phyloP scores from a whole-genome alignment of 2,329 filamentous ascomycete genomes.

The Hypoxylon sp. region DNA sequence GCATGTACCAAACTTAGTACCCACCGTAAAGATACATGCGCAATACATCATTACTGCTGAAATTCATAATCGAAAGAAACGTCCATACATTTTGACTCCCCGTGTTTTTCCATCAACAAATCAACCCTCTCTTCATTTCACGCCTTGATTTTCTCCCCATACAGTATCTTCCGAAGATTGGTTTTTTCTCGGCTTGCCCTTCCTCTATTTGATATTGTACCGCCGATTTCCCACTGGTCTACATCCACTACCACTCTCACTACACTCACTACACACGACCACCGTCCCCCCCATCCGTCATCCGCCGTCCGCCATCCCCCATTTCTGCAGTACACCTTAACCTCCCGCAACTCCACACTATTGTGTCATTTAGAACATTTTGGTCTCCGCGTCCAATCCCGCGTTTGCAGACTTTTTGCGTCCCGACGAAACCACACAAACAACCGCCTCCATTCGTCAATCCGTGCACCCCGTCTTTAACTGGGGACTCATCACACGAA shows the following conservation, averaged over 20 bases:
- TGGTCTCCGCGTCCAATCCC: constrained; percentile 48
- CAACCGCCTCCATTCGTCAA: constrained; percentile 41
- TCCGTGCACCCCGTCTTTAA: constrained; percentile 36
- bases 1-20: constrained; percentile 14
- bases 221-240: constrained; percentile 8
- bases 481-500: constrained; percentile 33
- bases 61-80: constrained; percentile 22
- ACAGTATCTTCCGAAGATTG: constrained; percentile 12
- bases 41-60: constrained; percentile 38
- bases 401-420: constrained; percentile 42
- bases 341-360: constrained; percentile 44
- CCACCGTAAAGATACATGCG: constrained; percentile 15
- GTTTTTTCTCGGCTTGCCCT: constrained; percentile 36
- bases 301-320: constrained; percentile 4
- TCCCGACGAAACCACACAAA: constrained; percentile 44
- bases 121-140: constrained; percentile 32
- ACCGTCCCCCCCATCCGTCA: not conserved
- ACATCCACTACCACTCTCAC: not conserved
- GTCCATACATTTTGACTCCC: constrained; percentile 24
- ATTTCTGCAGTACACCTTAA: constrained; percentile 43
- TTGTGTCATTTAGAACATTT: constrained; percentile 49
- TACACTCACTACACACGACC: not conserved
- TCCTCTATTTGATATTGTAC: constrained; percentile 35
- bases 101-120: constrained; percentile 41
- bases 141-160: constrained; percentile 29